Conservation (phyloP, 768 basidiomycete species). For the Kwoniella botswanensis region DNA sequence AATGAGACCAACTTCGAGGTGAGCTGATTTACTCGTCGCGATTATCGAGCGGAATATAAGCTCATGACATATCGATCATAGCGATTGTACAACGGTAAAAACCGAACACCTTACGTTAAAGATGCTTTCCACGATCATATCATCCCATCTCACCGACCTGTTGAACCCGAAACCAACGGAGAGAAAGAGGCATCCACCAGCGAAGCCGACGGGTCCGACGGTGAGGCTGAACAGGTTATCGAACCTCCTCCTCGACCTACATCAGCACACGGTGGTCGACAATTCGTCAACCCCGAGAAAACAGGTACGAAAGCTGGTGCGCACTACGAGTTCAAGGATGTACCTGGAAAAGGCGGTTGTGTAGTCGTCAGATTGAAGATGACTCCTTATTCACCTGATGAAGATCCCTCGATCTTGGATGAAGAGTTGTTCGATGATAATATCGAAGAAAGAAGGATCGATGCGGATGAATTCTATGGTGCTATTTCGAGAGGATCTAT, state of each 20-base stretch:
- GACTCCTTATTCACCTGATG: slow-evolving; percentile 74
- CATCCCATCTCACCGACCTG: slow-evolving; percentile 79
- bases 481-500: slow-evolving; percentile 79
- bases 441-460: slow-evolving; percentile 85
- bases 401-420: slow-evolving; percentile 80
- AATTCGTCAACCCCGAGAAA: slow-evolving; percentile 82
- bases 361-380: slow-evolving; percentile 93
- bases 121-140: slow-evolving; percentile 99
- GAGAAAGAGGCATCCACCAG: slow-evolving; percentile 23
- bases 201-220: slow-evolving; percentile 58
- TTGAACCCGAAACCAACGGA: slow-evolving; percentile 36
- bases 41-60: not conserved
- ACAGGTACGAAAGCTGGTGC: slow-evolving; percentile 91
- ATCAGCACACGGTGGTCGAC: slow-evolving; percentile 41
- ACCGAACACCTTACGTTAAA: slow-evolving; percentile 82
- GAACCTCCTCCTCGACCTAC: slow-evolving; percentile 49
- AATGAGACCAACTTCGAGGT: slow-evolving; percentile 91
- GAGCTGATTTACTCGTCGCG: slow-evolving; percentile 8
- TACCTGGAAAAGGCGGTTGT: slow-evolving; percentile 90
- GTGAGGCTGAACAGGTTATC: slow-evolving; percentile 56
- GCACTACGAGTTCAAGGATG: slow-evolving; percentile 83
- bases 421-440: slow-evolving; percentile 86
- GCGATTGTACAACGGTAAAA: slow-evolving; percentile 86
- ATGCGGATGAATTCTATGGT: slow-evolving; percentile 95
- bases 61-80: slow-evolving; percentile 22